Evolutionary conservation across 441 rosid genomes (phyloP), one percentile per base, ranked within the genome.

Genomic region (Jatropha podagrica): DNA sequence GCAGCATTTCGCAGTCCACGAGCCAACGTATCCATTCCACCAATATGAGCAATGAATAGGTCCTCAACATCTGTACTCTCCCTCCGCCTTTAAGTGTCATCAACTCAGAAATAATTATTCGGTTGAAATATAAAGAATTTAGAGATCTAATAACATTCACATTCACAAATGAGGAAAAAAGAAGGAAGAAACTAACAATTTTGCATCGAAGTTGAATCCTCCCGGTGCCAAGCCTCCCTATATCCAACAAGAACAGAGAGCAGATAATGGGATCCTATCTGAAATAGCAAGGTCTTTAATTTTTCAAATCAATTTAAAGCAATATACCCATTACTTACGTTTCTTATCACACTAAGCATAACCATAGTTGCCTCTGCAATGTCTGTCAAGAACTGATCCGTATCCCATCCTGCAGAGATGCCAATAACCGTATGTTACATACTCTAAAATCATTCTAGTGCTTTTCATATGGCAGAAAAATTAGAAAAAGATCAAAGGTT

Each of bases 11-110:
- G 87, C 41, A 94, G 89, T 62, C 99, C 99, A 55, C 97, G 98
- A 68, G 97, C 98, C 81, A 94, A 71, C 60, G 99, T 92, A 79
- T 94, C 99, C 98, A 94, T 94, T 72, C 99, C 99, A 65, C 85
- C 60, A 73, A 96, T 88, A 81, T 96, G 99, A 81, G 96, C 93
- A 71, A 96, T 90, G 86, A 96, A 96, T 69, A 96, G 52, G 81
- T 96, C 99, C 80, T 96, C 97, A 54, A 96, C 97, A 18, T 96
- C 97, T 37, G 96, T 96, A 79, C 99, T 96, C 84, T 96, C 99
- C 86, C 99, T 90, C 80, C 99, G 88, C 79, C 99, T 96, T 23
- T 32, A 74, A 81, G 69, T 20, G 73, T 56, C 54, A 81, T 56
- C 17, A 68, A 71, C 55, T 44, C 56, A 72, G 65, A 69, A 73